Conservation (phyloP, 768 basidiomycete genomes). For the Tylopilus sp. region DNA sequence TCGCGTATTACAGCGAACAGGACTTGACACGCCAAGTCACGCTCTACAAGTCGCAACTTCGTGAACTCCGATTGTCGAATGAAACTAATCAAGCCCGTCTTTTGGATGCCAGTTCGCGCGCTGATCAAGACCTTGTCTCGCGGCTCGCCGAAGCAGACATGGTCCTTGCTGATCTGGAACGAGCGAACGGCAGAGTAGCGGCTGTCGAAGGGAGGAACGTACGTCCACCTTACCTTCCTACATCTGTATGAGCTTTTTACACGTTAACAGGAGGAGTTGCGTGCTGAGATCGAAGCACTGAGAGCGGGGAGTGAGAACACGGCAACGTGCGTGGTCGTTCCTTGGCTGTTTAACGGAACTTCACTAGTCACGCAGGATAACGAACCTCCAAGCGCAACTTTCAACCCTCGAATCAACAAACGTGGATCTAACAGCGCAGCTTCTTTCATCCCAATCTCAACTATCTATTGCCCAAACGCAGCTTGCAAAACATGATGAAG, state of each 20-base stretch:
- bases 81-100: slow-evolving; percentile 93
- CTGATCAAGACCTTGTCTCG: slow-evolving; percentile 91
- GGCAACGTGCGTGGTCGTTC: slow-evolving; percentile 48
- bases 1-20: slow-evolving; percentile 63
- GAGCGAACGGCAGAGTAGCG: slow-evolving; percentile 91
- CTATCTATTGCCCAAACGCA: slow-evolving; percentile 16
- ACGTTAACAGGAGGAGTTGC: slow-evolving; percentile 72
- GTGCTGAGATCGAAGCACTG: slow-evolving; percentile 91
- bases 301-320: slow-evolving; percentile 73
- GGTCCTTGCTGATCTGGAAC: slow-evolving; percentile 89
- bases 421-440: slow-evolving; percentile 12
- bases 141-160: slow-evolving; percentile 93
- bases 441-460: slow-evolving; percentile 18
- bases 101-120: slow-evolving; percentile 84
- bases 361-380: slow-evolving; percentile 15
- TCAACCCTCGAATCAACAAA: slow-evolving; percentile 64
- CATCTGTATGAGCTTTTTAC: background rate
- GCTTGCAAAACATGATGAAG: slow-evolving; percentile 15
- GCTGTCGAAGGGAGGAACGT: slow-evolving; percentile 93
- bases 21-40: slow-evolving; percentile 89
- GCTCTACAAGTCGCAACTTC: slow-evolving; percentile 84
- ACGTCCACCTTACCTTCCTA: slow-evolving; percentile 19
- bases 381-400: slow-evolving; percentile 64
- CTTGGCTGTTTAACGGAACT: background rate
- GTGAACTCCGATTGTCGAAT: slow-evolving; percentile 85